Conservation (phyloP, 2,329 filamentous ascomycete genomes). For the Ophiocordyceps sinensis region DNA sequence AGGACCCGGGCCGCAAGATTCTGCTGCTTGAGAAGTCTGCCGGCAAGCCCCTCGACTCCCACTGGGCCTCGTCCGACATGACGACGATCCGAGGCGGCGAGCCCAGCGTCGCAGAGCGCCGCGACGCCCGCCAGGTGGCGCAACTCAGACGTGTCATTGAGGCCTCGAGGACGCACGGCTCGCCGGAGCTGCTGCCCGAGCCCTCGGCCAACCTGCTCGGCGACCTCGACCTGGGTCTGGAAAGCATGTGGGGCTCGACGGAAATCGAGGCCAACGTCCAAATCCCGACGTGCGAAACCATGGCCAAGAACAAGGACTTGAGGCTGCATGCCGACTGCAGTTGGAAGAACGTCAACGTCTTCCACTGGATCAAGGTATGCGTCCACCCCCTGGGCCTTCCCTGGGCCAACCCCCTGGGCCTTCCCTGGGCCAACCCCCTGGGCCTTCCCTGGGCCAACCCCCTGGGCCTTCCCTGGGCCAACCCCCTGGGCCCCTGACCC, state of each 20-base stretch:
- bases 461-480: too few relatives aligned
- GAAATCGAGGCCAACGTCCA: conserved; percentile 93
- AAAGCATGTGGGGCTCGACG: conserved; percentile 69
- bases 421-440: too few relatives aligned
- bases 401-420: too few relatives aligned
- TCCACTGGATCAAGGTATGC: conserved; percentile 84
- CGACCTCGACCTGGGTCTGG: conserved; percentile 54
- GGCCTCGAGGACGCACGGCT: conserved; percentile 25
- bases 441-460: too few relatives aligned
- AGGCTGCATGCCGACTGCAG: conserved; percentile 80
- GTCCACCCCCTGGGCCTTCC: not conserved
- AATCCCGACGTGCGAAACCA: conserved; percentile 74
- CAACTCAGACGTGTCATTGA: conserved; percentile 37
- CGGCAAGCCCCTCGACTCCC: conserved; percentile 58
- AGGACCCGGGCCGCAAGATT: conserved; percentile 73
- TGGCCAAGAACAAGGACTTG: conserved; percentile 54
- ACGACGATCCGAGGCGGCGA: conserved; percentile 70
- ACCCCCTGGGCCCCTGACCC: too few relatives aligned
- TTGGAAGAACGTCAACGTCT: conserved; percentile 85
- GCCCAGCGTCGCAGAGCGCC: conserved; percentile 36
- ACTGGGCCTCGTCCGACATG: conserved; percentile 63
- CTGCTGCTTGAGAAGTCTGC: conserved; percentile 79
- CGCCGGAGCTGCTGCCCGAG: conserved; percentile 30
- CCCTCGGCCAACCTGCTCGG: conserved; percentile 61
- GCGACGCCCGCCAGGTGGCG: conserved; percentile 32